Base-by-base conservation (phyloP, 768 basidiomycete genomes). In the Mycena chlorophos region DNA sequence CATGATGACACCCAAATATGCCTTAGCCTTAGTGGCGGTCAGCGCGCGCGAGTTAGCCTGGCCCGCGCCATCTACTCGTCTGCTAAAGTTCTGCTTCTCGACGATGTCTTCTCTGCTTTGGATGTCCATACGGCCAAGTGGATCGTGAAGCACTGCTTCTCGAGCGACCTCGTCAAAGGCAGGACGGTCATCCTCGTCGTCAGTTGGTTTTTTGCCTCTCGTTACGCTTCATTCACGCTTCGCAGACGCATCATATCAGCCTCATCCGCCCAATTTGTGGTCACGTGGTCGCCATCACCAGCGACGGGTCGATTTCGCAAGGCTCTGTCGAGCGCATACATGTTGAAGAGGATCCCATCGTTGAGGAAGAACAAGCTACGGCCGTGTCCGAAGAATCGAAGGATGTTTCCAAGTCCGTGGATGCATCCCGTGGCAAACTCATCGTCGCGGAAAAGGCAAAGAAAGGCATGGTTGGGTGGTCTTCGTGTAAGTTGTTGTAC, bases 21-120 rank as follows among this genome's bases (percentile, higher is more conserved):
- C 12, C 30, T 50, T 39, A 49, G 40, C 40, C 34, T 49, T 8
- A 52, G 74, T 62, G 83, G 83, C 28, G 83, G 83, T 30, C 83
- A 84, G 64, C 83, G 85, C 70, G 79, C 64, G 40, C 66, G 84
- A 26, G 69, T 86, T 37, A 81, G 84, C 20, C 31, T 61, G 5
- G 85, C 85, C 3, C 73, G 84, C 5, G 83, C 84, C 0, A 70
- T 85, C 1, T 87, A 87, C 65, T 81, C 80, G 4, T 65, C 69
- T 22, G 80, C 83, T 0, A 65, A 76, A 16, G 78, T 77, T n/a
- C 60, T 87, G 5, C 69, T 87, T 5, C 69, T 86, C 23, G 85
- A 86, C 58, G 84, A 86, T 58, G 75, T 84, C 10, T 68, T 82
- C 23, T 74, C 78, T 16, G 77, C 79, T 1, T 65, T 82, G 23